phyloP scores from a whole-genome alignment of 2,329 filamentous ascomycete genomes.

The Pezicula rhizophila region DNA sequence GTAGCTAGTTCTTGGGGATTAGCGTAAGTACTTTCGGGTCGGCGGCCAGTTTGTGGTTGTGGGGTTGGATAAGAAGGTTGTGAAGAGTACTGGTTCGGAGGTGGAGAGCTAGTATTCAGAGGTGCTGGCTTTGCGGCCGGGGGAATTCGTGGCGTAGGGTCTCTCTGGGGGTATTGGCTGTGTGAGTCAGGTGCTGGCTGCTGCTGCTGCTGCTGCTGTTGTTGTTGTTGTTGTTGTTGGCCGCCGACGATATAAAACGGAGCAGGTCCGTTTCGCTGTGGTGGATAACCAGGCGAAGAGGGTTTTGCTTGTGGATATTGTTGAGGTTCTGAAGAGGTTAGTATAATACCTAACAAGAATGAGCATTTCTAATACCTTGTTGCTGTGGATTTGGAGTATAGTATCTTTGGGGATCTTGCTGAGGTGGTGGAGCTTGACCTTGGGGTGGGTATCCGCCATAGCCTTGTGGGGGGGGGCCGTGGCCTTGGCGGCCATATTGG shows the following conservation, averaged over 20 bases:
- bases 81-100: slow-evolving; percentile 39
- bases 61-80: slow-evolving; percentile 30
- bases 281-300: slow-evolving; percentile 50
- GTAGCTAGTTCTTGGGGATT: slow-evolving; percentile 74
- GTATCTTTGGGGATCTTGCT: slow-evolving; percentile 61
- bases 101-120: slow-evolving; percentile 46
- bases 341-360: no score
- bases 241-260: slow-evolving; percentile 58
- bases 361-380: slow-evolving; percentile 12
- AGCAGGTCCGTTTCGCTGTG: slow-evolving; percentile 46
- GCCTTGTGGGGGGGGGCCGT: slow-evolving; percentile 23
- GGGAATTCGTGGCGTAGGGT: slow-evolving; percentile 43
- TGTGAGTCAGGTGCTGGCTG: slow-evolving; percentile 28
- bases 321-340: slow-evolving; percentile 15
- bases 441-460: slow-evolving; percentile 31
- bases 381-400: slow-evolving; percentile 53
- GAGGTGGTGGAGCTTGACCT: slow-evolving; percentile 27
- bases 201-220: no score
- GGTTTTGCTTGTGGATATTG: slow-evolving; percentile 42
- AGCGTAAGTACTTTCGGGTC: slow-evolving; percentile 62
- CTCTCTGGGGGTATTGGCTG: slow-evolving; percentile 46
- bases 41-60: slow-evolving; percentile 39
- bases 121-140: slow-evolving; percentile 41
- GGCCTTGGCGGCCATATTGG: slow-evolving; percentile 54
- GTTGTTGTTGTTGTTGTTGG: no score